Conservation (phyloP, 2,329 filamentous ascomycete genomes). For the Neofusicoccum laricinum region DNA sequence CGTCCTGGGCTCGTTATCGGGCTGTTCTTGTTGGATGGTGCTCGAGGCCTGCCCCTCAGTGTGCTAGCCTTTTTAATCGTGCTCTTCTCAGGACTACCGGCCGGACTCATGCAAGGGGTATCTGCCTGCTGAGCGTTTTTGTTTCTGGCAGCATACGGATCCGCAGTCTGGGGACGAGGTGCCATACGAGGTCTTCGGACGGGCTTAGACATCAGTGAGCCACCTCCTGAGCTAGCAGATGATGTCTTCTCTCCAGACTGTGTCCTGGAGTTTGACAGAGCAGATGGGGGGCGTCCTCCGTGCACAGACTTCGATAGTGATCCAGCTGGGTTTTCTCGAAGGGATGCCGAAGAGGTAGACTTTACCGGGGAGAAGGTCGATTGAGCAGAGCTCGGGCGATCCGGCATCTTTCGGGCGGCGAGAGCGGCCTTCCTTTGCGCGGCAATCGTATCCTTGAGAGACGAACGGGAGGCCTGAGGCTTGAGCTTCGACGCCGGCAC, state of each 20-base stretch:
- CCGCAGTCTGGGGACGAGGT: slow-evolving; percentile 53
- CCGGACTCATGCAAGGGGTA: slow-evolving; percentile 47
- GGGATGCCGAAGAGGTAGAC: slow-evolving; percentile 32
- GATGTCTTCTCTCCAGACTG: slow-evolving; percentile 28
- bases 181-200: slow-evolving; percentile 51
- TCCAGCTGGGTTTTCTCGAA: slow-evolving; percentile 26
- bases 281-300: slow-evolving; percentile 34
- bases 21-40: slow-evolving; percentile 24
- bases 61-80: slow-evolving; percentile 34
- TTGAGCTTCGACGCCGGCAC: slow-evolving; percentile 2
- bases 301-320: slow-evolving; percentile 29
- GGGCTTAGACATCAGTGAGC: slow-evolving; percentile 57
- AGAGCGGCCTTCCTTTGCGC: slow-evolving; percentile 67
- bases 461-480: slow-evolving; percentile 40
- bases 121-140: slow-evolving; percentile 36
- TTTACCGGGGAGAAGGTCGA: slow-evolving; percentile 50
- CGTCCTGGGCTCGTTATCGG: slow-evolving; percentile 36
- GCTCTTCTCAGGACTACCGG: slow-evolving; percentile 41
- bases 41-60: slow-evolving; percentile 30
- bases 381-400: slow-evolving; percentile 58
- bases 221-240: slow-evolving; percentile 26
- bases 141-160: slow-evolving; percentile 46
- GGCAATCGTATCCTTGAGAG: slow-evolving; percentile 77
- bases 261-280: slow-evolving; percentile 27
- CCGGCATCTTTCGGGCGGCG: slow-evolving; percentile 44